Evolutionary conservation across 257 asterid species (phyloP), one percentile per base, ranked within the genome.

Genomic region (Oldenlandia corymbosa): DNA sequence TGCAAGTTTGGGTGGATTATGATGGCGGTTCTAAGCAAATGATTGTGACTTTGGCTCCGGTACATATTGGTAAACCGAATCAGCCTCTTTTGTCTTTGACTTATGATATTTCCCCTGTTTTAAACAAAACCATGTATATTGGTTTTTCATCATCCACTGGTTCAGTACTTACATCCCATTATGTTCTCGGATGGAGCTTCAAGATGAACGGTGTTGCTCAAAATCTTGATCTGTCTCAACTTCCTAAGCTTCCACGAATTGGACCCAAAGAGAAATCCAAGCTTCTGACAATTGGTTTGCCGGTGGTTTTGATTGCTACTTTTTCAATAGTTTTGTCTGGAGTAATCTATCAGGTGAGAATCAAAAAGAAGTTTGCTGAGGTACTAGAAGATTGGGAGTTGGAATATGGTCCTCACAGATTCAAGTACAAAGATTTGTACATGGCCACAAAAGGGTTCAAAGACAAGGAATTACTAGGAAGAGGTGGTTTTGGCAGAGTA

Each of bases 121-220:
- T 86, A 39, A 60, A 81, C 20, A 60, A 68, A 53, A 60, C 49
- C 7, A 84, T 84, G 91, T 86, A 74, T 58, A 80, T 82, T 24
- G 95, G 95, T 23, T 84, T 86, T 73, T 86, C 95, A 0, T 63
- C 85, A 2, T 71, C 91, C 17, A 78, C 65, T 5, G 74, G 79
- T 13, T 72, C 85, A 0, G 63, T 81, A 1, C n/a, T 72, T 23
- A 65, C 88, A 1, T 67, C 77, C n/a, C 86, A 84, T 68, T 84
- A 80, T 66, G 73, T 86, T 3, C 46, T 84, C 55, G 91, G 89
- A 28, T 86, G 95, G 95, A 86, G 91, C 56, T 84, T 86, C 69
- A 62, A 51, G 58, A 39, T 63, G 32, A 81, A 81, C 0, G 39
- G 18, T 0, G 50, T 18, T 11, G 76, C 90, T 31, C 76, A 59